These are phyloP conservation scores for Azolla pinnata DNA, from an alignment of 75 land plant species.

Conservation along the genomic window DNA sequence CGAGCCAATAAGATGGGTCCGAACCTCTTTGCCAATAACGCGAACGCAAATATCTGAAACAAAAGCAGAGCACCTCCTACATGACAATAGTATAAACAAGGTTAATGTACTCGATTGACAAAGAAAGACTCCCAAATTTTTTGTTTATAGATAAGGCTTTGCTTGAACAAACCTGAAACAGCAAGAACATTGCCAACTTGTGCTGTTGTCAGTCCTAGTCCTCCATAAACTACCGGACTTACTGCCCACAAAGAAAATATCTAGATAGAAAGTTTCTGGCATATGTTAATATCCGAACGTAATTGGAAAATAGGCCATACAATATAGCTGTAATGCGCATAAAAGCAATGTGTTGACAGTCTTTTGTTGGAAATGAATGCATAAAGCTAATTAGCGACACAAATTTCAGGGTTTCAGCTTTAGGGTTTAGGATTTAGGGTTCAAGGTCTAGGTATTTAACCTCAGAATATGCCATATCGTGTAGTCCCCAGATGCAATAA, in stretches of 20 bases:
- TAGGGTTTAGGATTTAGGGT: too few species aligned
- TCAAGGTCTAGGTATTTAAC: conserved; percentile 28
- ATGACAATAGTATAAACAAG: neutral
- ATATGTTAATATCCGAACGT: neutral
- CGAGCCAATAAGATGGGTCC: conserved; percentile 19
- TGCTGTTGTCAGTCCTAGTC: conserved; percentile 44
- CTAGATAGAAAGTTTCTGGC: conserved; percentile 18
- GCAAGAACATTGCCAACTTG: conserved; percentile 64
- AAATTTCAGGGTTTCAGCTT: neutral
- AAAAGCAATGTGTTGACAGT: too few species aligned
- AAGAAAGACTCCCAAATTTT: neutral
- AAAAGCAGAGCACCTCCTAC: conserved; percentile 15
- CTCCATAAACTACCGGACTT: conserved; percentile 50
- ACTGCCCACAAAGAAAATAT: conserved; percentile 84
- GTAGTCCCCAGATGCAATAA: conserved; percentile 50
- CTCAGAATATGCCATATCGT: conserved; percentile 74
- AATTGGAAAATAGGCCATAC: too few species aligned
- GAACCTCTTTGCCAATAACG: conserved; percentile 6
- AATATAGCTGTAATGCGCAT: too few species aligned
- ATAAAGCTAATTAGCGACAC: too few species aligned
- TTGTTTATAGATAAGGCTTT: neutral
- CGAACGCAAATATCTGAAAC: conserved; percentile 16
- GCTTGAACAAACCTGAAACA: conserved; percentile 42
- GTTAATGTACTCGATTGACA: neutral
- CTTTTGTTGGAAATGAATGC: too few species aligned